phyloP scores from a whole-genome alignment of 306 rosid genomes.

The Clitoria ternatea region DNA sequence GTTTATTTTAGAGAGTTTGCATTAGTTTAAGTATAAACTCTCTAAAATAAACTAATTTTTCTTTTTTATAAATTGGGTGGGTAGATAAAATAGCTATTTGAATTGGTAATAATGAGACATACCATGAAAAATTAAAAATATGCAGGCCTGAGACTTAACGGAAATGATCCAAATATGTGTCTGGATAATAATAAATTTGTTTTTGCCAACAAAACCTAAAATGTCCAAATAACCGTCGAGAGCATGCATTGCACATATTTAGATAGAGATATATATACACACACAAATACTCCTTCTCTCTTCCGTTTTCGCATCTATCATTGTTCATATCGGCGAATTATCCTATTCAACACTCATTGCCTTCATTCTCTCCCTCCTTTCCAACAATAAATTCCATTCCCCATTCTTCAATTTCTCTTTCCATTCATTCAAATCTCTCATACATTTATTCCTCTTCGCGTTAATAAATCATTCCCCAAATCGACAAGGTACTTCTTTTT shows the following conservation, averaged over 20 bases:
- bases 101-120: too few relatives aligned
- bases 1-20: too few relatives aligned
- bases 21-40: too few relatives aligned
- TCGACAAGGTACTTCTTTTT: slow-evolving; percentile 22
- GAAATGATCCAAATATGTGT: neutral
- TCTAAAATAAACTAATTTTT: too few relatives aligned
- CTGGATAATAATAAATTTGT: neutral
- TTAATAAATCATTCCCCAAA: neutral
- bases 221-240: neutral
- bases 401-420: neutral
- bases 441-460: neutral
- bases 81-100: too few relatives aligned
- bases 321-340: slow-evolving; percentile 10
- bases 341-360: slow-evolving; percentile 20
- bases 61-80: too few relatives aligned
- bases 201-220: neutral
- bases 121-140: too few relatives aligned
- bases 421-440: neutral
- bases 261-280: neutral
- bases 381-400: neutral
- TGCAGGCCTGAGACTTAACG: too few relatives aligned
- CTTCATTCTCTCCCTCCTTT: neutral
- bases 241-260: neutral
- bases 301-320: neutral
- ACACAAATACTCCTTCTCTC: too few relatives aligned